Percentiles rank a stretch among this genome's conserved stretches.
phyloP scores from a whole-genome alignment of 2,329 filamentous ascomycete species.

The Fusarium metavorans region DNA sequence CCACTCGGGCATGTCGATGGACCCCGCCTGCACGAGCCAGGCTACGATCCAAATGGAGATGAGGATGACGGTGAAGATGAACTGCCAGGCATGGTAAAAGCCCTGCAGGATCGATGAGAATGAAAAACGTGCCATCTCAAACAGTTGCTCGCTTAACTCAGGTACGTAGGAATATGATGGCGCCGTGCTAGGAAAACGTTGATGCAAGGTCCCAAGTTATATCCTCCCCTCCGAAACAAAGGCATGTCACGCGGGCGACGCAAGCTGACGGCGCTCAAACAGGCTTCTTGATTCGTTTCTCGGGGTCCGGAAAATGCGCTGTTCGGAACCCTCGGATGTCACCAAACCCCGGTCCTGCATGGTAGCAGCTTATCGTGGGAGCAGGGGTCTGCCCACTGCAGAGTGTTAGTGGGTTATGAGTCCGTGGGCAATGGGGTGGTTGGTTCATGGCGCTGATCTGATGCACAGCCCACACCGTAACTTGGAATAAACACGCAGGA shows the following conservation, averaged over 20 bases:
- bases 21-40: constrained; percentile 16
- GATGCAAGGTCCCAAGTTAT: not conserved
- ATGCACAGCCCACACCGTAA: not conserved
- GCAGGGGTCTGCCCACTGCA: not conserved
- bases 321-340: not conserved
- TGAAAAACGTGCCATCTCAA: not conserved
- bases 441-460: not conserved
- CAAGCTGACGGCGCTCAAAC: not conserved
- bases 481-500: not conserved
- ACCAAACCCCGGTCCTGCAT: not conserved
- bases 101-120: not conserved
- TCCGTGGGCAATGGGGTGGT: not conserved
- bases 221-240: not conserved
- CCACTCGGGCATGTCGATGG: constrained; percentile 28
- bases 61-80: constrained; percentile 8
- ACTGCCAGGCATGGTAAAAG: not conserved
- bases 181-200: not conserved
- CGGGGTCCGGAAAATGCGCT: not conserved
- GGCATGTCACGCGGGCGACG: not conserved
- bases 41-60: constrained; percentile 10
- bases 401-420: not conserved
- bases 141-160: not conserved
- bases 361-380: not conserved
- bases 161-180: not conserved
- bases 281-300: not conserved